Evolutionary conservation across 108 stramenopile species (phyloP).

Genomic region (Cyclostephanos invisitatus): DNA sequence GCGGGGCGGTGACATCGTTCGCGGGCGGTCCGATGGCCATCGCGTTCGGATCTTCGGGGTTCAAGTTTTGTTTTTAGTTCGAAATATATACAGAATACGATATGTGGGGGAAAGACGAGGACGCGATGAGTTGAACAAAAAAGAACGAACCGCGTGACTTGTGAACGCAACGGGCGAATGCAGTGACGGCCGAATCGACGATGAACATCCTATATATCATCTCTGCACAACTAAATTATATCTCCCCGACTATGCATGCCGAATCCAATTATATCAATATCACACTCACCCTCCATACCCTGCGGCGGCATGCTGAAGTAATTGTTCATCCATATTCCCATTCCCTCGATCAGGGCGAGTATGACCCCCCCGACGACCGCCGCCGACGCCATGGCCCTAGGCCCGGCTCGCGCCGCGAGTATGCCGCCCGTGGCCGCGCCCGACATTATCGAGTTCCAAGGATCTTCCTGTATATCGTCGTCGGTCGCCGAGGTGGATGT

Average conservation of each 20-base stretch:
- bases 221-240: too few species aligned
- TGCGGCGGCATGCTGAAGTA: conserved; percentile 34
- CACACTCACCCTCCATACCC: conserved; percentile 36
- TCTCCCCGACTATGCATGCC: neutral
- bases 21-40: conserved; percentile 56
- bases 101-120: neutral
- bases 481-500: neutral
- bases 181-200: neutral
- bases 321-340: conserved; percentile 83
- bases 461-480: conserved; percentile 82
- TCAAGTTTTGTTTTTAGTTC: conserved; percentile 22
- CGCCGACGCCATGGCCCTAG: conserved; percentile 91
- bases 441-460: conserved; percentile 97
- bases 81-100: neutral
- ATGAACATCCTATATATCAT: neutral
- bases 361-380: conserved; percentile 94
- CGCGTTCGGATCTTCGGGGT: conserved; percentile 52
- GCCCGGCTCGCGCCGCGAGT: conserved; percentile 95
- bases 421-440: conserved; percentile 95
- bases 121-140: neutral
- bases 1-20: conserved; percentile 88
- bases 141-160: neutral
- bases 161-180: too few species aligned
- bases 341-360: conserved; percentile 96
- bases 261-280: neutral